Evolutionary conservation across 345 rosid genomes (phyloP).

Genomic region (Citropsis articulata): DNA sequence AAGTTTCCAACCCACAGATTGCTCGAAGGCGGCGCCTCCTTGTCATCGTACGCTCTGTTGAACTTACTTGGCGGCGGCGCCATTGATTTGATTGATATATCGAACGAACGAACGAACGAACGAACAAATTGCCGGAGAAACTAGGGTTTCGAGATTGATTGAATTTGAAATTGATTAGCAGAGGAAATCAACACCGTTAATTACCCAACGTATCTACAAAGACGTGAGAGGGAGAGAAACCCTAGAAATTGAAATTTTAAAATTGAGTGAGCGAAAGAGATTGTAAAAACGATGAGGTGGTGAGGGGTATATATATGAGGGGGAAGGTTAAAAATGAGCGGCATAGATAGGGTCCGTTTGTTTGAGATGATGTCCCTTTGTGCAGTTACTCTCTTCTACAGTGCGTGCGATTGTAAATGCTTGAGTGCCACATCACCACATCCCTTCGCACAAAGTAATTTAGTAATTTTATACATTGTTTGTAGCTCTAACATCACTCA

Average conservation of each 20-base stretch:
- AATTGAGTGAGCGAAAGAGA: background rate
- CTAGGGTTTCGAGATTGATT: background rate
- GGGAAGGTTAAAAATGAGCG: background rate
- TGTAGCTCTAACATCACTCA: no score
- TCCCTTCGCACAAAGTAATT: no score
- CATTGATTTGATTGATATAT: constrained; percentile 24
- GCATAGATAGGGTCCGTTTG: background rate
- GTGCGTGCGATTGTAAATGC: background rate
- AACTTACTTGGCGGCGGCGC: constrained; percentile 37
- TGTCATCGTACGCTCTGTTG: constrained; percentile 33
- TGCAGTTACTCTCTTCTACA: no score
- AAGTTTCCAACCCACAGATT: constrained; percentile 88
- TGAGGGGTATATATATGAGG: no score
- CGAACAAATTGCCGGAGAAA: background rate
- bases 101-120: background rate
- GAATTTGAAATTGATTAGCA: background rate
- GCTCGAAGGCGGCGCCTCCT: constrained; percentile 47
- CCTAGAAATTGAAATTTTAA: background rate
- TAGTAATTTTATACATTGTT: no score
- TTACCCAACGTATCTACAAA: background rate
- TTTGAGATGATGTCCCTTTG: background rate
- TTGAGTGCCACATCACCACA: background rate
- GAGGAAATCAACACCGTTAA: background rate
- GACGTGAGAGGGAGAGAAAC: background rate
- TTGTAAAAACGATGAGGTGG: background rate